Evolutionary conservation across 2,329 filamentous ascomycete species (phyloP).

Genomic region (Beauveria asiatica): DNA sequence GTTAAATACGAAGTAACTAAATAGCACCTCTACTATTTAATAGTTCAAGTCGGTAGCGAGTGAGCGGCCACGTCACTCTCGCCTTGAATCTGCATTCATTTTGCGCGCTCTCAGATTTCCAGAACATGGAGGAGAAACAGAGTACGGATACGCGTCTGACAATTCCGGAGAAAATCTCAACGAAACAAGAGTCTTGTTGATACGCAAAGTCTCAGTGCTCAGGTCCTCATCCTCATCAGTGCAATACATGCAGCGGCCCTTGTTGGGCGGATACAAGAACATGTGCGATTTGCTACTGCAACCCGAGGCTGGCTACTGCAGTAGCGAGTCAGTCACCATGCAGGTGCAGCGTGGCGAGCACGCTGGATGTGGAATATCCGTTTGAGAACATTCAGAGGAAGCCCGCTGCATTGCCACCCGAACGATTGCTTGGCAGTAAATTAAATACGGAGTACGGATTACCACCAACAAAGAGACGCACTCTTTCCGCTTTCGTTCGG

Average conservation of each 20-base stretch:
- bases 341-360: neutral
- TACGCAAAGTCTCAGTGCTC: neutral
- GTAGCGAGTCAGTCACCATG: slow-evolving; percentile 5
- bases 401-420: too few relatives aligned
- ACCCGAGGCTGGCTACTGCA: neutral
- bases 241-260: neutral
- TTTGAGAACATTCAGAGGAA: neutral
- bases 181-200: neutral
- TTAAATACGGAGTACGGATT: too few relatives aligned
- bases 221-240: neutral
- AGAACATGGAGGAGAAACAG: too few relatives aligned
- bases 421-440: too few relatives aligned
- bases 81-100: neutral
- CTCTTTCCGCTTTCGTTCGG: too few relatives aligned
- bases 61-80: neutral
- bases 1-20: neutral
- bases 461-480: too few relatives aligned
- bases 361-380: neutral
- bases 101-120: too few relatives aligned
- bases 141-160: too few relatives aligned
- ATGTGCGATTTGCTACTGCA: neutral
- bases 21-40: neutral
- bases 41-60: neutral
- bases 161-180: too few relatives aligned
- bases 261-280: neutral